Base-by-base conservation (phyloP, 352 stramenopile species). In the Phytophthora hybrid region DNA sequence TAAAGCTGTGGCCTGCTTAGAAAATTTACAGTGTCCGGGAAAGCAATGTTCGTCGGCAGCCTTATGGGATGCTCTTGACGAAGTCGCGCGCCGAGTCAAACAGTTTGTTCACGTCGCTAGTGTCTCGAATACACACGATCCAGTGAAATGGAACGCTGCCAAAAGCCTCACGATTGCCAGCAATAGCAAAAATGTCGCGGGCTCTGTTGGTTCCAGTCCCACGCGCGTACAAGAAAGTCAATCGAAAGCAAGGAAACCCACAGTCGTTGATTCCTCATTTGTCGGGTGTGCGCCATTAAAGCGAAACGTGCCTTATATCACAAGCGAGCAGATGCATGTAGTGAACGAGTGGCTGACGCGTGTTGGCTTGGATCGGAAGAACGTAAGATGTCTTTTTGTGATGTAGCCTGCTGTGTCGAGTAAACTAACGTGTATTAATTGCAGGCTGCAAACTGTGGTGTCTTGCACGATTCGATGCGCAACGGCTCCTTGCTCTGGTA, bases 401-500 rank as follows among this genome's bases (percentile, higher is more conserved):
- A 21, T 61, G 49, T 49, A 16, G 14, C 6, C 19, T 51, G 19
- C 11, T 51, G 8, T 26, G 16, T 14, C 10, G n/a, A 21, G 18
- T 13, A 19, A 16, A 46, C 51, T 74, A 16, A 70, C 16, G 9
- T 49, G 18, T 37, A 16, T 32, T 58, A 41, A 11, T n/a, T 7
- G 31, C 10, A 82, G 76, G 47, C 49, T 60, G 29, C 46, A 2
- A 26, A 46, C 18, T 49, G 54, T 34, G 73, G 73, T 1, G 73
- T 84, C 4, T 51, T 84, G 57, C 65, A 84, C 6, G 75, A 87
- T n/a, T 47, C 65, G 4, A 70, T 84, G 47, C 77, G 79, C 16
- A 87, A 84, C 21, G 79, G 79, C 8, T 67, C 79, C 46, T 55
- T 83, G 16, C 47, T 87, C 41, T 83, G 79, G 79, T 87, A 73